Conservation (phyloP, 2,329 filamentous ascomycete species). For the Rutstroemia sp. region DNA sequence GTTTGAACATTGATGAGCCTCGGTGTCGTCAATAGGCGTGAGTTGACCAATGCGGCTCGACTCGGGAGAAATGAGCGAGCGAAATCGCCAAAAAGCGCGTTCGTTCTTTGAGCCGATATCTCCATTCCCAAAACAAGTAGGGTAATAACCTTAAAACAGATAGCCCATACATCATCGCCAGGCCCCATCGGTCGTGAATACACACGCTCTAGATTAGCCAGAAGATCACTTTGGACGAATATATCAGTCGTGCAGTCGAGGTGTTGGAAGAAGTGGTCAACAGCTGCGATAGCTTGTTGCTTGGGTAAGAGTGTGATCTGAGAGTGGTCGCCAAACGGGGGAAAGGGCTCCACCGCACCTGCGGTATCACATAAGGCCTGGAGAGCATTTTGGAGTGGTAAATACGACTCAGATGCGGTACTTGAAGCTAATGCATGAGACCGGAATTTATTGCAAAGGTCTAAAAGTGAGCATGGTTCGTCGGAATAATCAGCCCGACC, state of each 20-base stretch:
- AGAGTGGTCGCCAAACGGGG: constrained; percentile 1
- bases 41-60: constrained; percentile 9
- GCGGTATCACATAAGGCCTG: constrained; percentile 4
- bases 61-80: constrained; percentile 7
- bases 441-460: background rate
- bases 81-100: constrained; percentile 7
- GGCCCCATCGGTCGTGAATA: background rate
- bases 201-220: constrained; percentile 3
- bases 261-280: constrained; percentile 7
- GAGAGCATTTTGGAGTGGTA: background rate
- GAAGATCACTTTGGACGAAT: constrained; percentile 4
- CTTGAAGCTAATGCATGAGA: background rate
- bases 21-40: constrained; percentile 6
- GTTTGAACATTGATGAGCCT: constrained; percentile 10
- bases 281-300: background rate
- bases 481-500: background rate
- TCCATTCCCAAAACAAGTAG: constrained; percentile 8
- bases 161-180: constrained; percentile 4
- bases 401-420: background rate
- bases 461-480: background rate
- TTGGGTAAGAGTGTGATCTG: constrained; percentile 2
- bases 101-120: constrained; percentile 1
- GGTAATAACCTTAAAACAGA: constrained; percentile 5
- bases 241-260: constrained; percentile 5
- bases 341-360: constrained; percentile 2